Conservation (phyloP, 257 asterid species). For the Plectranthus barbatus region DNA sequence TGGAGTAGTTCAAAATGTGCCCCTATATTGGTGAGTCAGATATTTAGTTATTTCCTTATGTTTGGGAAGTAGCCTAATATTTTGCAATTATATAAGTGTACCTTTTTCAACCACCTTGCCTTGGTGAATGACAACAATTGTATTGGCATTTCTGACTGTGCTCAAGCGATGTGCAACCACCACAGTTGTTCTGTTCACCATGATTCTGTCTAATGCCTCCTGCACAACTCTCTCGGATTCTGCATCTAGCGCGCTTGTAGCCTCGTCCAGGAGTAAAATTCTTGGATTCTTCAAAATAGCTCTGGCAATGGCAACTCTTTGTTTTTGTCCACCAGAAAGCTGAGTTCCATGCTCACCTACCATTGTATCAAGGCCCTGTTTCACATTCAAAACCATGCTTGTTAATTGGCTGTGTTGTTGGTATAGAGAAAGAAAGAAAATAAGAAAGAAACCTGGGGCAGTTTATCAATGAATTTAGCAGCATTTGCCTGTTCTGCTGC, state of each 20-base stretch:
- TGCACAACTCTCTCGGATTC: constrained; percentile 58
- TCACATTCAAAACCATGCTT: background rate
- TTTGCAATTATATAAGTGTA: background rate
- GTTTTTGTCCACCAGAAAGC: constrained; percentile 66
- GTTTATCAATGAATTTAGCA: constrained; percentile 44
- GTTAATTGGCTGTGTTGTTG: too few species aligned
- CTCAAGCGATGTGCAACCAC: constrained; percentile 54
- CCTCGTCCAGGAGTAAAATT: constrained; percentile 57
- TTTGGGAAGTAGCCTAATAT: background rate
- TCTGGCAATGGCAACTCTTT: constrained; percentile 58
- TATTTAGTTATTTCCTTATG: background rate
- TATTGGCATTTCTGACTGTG: constrained; percentile 44
- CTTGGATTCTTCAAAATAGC: constrained; percentile 53
- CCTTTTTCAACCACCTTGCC: constrained; percentile 53
- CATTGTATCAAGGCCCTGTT: constrained; percentile 44
- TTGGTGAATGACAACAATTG: constrained; percentile 45
- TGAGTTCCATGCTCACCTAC: constrained; percentile 70
- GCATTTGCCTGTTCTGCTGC: constrained; percentile 55
- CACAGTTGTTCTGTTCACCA: constrained; percentile 48
- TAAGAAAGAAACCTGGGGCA: constrained; percentile 34
- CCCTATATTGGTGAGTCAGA: constrained; percentile 18
- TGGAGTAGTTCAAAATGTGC: constrained; percentile 31
- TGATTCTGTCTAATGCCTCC: constrained; percentile 50
- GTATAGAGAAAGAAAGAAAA: too few species aligned
- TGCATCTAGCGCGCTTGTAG: constrained; percentile 62